Evolutionary conservation across 768 basidiomycete genomes (phyloP).

Genomic region (Nidularia pulvinata): DNA sequence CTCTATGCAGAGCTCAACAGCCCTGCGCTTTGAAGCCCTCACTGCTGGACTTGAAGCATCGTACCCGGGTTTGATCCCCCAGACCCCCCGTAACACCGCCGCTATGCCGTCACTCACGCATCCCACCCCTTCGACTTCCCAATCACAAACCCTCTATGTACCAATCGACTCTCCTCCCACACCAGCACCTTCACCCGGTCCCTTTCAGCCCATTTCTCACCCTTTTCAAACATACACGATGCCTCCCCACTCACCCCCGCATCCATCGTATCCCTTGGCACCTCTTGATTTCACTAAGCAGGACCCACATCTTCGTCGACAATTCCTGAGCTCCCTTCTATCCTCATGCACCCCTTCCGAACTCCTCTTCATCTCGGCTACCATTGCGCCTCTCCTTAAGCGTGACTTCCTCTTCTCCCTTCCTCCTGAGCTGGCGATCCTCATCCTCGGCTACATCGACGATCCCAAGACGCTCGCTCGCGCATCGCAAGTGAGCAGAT

Average conservation of each 20-base stretch:
- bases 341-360: constrained; percentile 57
- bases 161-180: constrained; percentile 60
- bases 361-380: constrained; percentile 64
- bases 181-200: constrained; percentile 58
- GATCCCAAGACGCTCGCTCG: constrained; percentile 72
- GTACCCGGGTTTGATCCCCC: too few species aligned
- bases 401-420: constrained; percentile 50
- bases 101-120: too few species aligned
- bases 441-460: constrained; percentile 77
- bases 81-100: too few species aligned
- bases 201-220: constrained; percentile 11
- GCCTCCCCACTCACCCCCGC: constrained; percentile 9
- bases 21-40: too few species aligned
- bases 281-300: constrained; percentile 11
- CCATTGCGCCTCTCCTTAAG: constrained; percentile 64
- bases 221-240: constrained; percentile 10
- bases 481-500: constrained; percentile 66
- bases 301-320: constrained; percentile 41
- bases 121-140: too few species aligned
- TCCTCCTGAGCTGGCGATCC: constrained; percentile 65
- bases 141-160: constrained; percentile 35
- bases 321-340: constrained; percentile 50
- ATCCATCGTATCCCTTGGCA: constrained; percentile 3
- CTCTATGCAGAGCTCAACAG: too few species aligned
- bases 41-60: too few species aligned